Evolutionary conservation across 768 basidiomycete genomes (phyloP), one percentile per base, ranked within the genome.

Genomic region (Mycena haematopus): DNA sequence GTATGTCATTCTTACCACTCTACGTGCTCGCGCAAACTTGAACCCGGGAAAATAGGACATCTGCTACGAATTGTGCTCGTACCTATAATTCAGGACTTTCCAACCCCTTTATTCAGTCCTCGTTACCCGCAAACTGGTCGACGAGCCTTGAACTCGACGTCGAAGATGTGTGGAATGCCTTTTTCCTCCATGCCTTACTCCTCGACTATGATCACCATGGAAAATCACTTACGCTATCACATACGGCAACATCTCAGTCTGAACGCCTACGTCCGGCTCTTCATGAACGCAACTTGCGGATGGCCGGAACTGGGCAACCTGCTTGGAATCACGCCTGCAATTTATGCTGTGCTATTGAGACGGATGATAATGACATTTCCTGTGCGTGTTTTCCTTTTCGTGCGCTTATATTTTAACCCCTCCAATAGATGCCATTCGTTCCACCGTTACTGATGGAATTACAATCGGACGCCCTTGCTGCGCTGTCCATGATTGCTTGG

Each of bases 261-360:
- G 52, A 45, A 11, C 58, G 63, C 13, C 57, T 69, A 19, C 44
- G 56, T 4, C 46, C 61, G 10, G 63, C 67, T 5, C 45, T 71
- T 7, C 29, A 54, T 24, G 65, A 49, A 14, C 52, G 69, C 1
- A 70, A 72, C 40, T 2, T 11, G 6, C 54, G 54, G 19, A 65
- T 72, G 62, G 68, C 53, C 3, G 68, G 68, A 7, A 29, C 65
- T 1, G 69, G 71, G 19, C 68, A 69, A 54, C 33, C 53, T 15
- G 57, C 40, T 14, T 71, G 70, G 70, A 63, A 58, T 22, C 70
- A 71, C 58, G 67, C 63, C 2, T 72, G 71, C 45, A 38, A 64
- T n/a, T 21, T 53, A 5, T 72, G 71, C 57, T 61, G 61, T 40
- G 36, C 15, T 38, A 5, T 1, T 17, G 15, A 38, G 14, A 7